A percentile compares a stretch with the other conserved stretches of the same genome.
Evolutionary conservation across 2,329 filamentous ascomycete genomes (phyloP).

Genomic region (Metarhizium album): DNA sequence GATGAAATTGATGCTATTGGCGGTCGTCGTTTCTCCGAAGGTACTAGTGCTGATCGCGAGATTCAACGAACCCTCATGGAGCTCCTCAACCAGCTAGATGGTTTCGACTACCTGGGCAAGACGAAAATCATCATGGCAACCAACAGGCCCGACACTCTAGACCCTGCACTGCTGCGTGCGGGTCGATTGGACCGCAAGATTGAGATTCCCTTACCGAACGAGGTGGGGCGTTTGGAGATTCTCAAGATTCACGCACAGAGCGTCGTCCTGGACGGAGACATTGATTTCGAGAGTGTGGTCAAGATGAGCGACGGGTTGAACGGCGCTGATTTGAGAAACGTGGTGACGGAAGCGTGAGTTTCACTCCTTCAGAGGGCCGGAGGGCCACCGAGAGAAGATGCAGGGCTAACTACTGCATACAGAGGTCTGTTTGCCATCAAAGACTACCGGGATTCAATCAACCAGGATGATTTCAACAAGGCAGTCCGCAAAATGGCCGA

Average conservation of each 20-base stretch:
- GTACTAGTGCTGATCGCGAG: conserved; percentile 93
- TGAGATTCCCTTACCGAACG: conserved; percentile 93
- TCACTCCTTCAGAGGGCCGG: neutral
- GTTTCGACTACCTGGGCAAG: conserved; percentile 98
- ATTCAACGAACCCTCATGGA: conserved; percentile 99
- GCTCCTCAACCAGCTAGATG: conserved; percentile 93
- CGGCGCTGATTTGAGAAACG: conserved; percentile 92
- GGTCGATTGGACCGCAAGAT: conserved; percentile 95
- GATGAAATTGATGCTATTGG: conserved; percentile 99
- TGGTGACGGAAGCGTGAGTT: conserved; percentile 94
- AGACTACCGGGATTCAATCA: conserved; percentile 91
- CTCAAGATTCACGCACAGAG: conserved; percentile 90
- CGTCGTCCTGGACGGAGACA: conserved; percentile 83
- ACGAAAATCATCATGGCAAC: conserved; percentile 99
- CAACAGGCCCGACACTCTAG: conserved; percentile 91
- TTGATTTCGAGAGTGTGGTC: conserved; percentile 97
- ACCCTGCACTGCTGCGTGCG: conserved; percentile 83
- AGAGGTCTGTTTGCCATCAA: conserved; percentile 97
- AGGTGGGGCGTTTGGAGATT: conserved; percentile 92
- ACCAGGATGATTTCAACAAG: conserved; percentile 99
- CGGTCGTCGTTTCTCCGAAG: conserved; percentile 90
- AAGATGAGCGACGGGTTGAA: conserved; percentile 99
- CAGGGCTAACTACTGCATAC: conserved; percentile 4
- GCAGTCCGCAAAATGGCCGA: conserved; percentile 95
- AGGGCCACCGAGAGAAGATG: neutral